Evolutionary conservation across 352 stramenopile species (phyloP).

Genomic region (Globisporangium acanthophoron): DNA sequence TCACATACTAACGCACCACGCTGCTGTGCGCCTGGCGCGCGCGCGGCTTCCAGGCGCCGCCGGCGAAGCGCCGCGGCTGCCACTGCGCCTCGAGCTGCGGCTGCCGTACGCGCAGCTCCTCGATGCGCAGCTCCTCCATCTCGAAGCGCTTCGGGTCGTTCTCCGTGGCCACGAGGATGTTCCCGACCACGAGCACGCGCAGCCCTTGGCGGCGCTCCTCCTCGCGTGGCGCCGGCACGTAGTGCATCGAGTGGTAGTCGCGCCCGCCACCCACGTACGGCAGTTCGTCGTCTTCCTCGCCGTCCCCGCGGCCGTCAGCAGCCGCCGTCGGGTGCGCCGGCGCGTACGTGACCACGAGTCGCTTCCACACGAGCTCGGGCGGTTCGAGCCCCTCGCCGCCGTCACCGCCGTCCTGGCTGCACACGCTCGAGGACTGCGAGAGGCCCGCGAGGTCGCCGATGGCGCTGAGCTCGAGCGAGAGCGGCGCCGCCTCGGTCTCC

Average conservation of each 20-base stretch:
- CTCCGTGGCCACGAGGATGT: conserved; percentile 34
- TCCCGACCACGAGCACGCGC: conserved; percentile 60
- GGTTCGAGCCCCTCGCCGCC: neutral
- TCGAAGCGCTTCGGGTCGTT: conserved; percentile 30
- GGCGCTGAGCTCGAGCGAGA: conserved; percentile 9
- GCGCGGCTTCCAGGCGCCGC: conserved; percentile 57
- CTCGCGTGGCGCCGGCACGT: conserved; percentile 30
- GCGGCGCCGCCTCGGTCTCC: conserved; percentile 2
- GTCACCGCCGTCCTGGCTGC: neutral
- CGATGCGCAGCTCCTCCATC: conserved; percentile 42
- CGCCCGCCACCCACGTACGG: conserved; percentile 19
- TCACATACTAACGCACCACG: conserved; percentile 23
- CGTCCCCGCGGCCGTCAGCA: conserved; percentile 8
- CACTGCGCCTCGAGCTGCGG: conserved; percentile 48
- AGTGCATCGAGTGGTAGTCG: conserved; percentile 75
- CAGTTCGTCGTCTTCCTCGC: conserved; percentile 8
- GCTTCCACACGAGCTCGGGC: conserved; percentile 40
- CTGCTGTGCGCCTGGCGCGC: conserved; percentile 60
- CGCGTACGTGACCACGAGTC: conserved; percentile 34
- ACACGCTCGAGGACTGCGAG: conserved; percentile 6
- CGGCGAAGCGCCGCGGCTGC: conserved; percentile 30
- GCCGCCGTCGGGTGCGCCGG: conserved; percentile 16
- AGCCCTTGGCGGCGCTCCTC: conserved; percentile 32
- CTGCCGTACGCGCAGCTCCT: conserved; percentile 55
- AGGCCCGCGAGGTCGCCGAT: conserved; percentile 9